Evolutionary conservation across 1,284 basidiomycete genomes (phyloP), one percentile per base, ranked within the genome.

Genomic region (Mycena sp.): DNA sequence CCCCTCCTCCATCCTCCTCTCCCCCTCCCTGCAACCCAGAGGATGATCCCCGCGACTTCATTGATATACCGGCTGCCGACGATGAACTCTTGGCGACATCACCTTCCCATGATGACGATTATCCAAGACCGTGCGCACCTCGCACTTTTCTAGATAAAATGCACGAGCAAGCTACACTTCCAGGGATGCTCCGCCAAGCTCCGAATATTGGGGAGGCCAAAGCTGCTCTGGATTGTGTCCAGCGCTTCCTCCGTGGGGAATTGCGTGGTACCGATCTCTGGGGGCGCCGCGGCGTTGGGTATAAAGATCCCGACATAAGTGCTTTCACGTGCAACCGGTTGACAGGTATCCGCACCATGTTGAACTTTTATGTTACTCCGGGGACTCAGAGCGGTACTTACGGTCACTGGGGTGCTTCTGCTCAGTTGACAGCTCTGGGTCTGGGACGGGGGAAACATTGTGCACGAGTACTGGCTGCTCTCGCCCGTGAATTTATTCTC

Each of bases 181-280:
- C 4, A 30, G 55, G 55, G 16, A 40, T n/a, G 10, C 38, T 10
- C 21, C 57, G 35, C 35, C 57, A 51, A 29, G 58, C 58, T 23
- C 58, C 58, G 12, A 53, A 53, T 52, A 50, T 61, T 23, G 41
- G 50, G 16, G 51, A 61, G 30, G 58, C 58, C 0, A 54, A 61
- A 30, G 28, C 28, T 28, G 58, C 58, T 45, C 21, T 61, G 44
- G 41, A 52, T 7, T 50, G 35, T 19, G 11, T 54, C 1, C 35
- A 52, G 51, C 10, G 21, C 3, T 50, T 28, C 35, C 41, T 63
- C 17, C 54, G 41, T 3, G 54, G 61, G 19, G 46, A 57, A 50
- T 41, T 57, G 21, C 48, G 54, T 19, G 61, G 61, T 21, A 51
- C 52, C 9, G 44, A 57, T 41, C 21, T 63, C 21, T 63, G 23